A percentile compares a stretch with the other conserved stretches of the same genome.
phyloP scores from a whole-genome alignment of 2,329 filamentous ascomycete species.

The Ophiostoma sp. region DNA sequence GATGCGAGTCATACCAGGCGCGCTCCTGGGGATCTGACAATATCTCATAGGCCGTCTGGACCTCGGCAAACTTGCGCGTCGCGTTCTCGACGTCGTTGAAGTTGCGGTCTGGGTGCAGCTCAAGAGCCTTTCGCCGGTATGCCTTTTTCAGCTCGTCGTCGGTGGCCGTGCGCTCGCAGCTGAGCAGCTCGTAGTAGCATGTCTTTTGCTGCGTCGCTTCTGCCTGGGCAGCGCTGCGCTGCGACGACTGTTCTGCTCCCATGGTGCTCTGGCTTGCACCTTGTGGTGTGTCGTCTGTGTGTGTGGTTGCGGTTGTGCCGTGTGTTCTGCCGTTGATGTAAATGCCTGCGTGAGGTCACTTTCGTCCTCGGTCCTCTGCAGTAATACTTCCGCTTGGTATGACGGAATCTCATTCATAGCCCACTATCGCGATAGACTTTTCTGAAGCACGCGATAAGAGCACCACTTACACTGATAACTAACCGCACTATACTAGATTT shows the following conservation, averaged over 20 bases:
- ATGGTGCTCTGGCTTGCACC: conserved; percentile 30
- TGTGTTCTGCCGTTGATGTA: not conserved
- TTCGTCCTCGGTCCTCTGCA: not conserved
- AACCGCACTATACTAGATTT: not conserved
- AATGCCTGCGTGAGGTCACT: not conserved
- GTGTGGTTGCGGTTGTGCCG: not conserved
- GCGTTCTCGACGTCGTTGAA: conserved; percentile 75
- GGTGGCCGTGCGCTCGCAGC: conserved; percentile 64
- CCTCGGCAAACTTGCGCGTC: conserved; percentile 80
- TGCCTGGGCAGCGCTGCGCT: conserved; percentile 30
- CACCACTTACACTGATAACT: conserved; percentile 5
- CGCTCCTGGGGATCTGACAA: conserved; percentile 92
- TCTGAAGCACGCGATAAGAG: not conserved
- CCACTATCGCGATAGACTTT: not conserved
- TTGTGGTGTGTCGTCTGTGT: not conserved
- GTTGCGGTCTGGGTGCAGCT: conserved; percentile 93
- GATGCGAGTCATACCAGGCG: conserved; percentile 96
- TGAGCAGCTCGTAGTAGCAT: conserved; percentile 82
- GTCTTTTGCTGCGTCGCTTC: conserved; percentile 48
- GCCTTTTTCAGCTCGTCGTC: conserved; percentile 94
- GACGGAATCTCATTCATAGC: not conserved
- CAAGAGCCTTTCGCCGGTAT: conserved; percentile 83
- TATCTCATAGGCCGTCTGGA: conserved; percentile 93
- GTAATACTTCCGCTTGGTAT: not conserved
- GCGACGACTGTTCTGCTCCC: conserved; percentile 54